A percentile compares a stretch with the other conserved stretches of the same genome.
Evolutionary conservation across 2,329 filamentous ascomycete genomes (phyloP).

Genomic region (Aureobasidium subglaciale): DNA sequence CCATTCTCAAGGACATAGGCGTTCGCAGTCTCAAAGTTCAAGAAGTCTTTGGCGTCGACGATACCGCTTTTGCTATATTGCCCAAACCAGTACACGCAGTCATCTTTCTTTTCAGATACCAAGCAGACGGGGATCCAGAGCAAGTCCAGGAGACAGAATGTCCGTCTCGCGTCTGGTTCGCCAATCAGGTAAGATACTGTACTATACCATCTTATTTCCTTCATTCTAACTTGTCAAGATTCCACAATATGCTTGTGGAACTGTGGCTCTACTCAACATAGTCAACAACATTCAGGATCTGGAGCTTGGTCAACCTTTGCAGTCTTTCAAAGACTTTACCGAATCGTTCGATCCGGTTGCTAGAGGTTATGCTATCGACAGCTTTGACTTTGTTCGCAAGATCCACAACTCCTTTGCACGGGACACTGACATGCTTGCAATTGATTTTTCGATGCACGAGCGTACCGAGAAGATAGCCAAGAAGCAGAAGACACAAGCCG

Average conservation of each 20-base stretch:
- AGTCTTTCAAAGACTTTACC: conserved; percentile 67
- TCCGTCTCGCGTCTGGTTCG: conserved; percentile 76
- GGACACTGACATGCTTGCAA: conserved; percentile 67
- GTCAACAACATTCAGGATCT: conserved; percentile 71
- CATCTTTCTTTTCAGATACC: conserved; percentile 77
- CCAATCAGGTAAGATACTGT: conserved; percentile 62
- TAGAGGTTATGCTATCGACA: conserved; percentile 67
- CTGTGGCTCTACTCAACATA: conserved; percentile 88
- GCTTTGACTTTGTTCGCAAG: conserved; percentile 67
- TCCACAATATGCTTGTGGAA: conserved; percentile 78
- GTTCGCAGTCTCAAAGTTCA: conserved; percentile 65
- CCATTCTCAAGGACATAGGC: conserved; percentile 72
- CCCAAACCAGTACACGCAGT: conserved; percentile 71
- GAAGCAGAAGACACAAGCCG: conserved; percentile 28
- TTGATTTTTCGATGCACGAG: conserved; percentile 58
- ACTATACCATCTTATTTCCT: neutral
- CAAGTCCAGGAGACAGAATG: conserved; percentile 44
- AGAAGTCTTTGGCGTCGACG: conserved; percentile 69
- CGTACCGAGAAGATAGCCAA: conserved; percentile 34
- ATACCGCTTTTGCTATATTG: conserved; percentile 54
- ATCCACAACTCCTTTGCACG: conserved; percentile 86
- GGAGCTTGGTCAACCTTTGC: conserved; percentile 62
- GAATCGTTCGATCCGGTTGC: conserved; percentile 60
- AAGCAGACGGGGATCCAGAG: conserved; percentile 44
- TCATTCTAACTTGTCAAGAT: conserved; percentile 45